Evolutionary conservation across 768 basidiomycete species (phyloP), one percentile per base, ranked within the genome.

Genomic region (Suillus discolor): DNA sequence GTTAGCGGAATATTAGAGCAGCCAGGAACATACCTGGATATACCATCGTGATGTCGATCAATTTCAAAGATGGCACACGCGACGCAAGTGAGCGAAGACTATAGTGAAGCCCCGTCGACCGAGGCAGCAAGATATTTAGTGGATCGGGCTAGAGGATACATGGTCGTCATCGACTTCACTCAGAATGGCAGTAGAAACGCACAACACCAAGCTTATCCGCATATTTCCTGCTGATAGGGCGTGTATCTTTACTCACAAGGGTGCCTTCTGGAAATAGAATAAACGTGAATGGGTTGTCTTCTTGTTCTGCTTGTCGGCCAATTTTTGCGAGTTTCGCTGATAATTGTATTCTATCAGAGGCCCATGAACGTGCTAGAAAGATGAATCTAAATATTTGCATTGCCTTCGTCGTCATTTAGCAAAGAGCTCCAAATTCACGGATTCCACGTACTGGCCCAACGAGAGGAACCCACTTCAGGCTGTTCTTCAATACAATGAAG

Each of bases 301-400:
- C 82, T 61, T 83, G 77, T 71, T 91, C 86, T n/a, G 91, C 89
- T 39, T 84, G 83, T 61, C 82, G 83, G 1, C 90, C 95, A 16
- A 97, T 80, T 51, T 85, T 81, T 0, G 89, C 86, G 25, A 97
- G 84, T 65, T 87, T 83, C 25, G 81, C 77, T 34, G 88, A 84
- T 6, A 97, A 82, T 67, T 89, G 85, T 12, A 84, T 72, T 66
- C 87, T 83, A 75, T 98, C 96, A 23, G 92, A 87, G 2, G 91
- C 90, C 96, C 95, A 97, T 25, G 92, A 94, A 42, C 96, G 89
- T 20, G 90, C 88, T 28, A 98, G 85, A 77, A 98, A 98, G 66
- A 98, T 94, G 77, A 99, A 99, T 65, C 89, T 83, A 78, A 88
- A 97, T 80, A 95, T 90, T 85, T 92, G 94, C 94, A 97, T 98